A percentile compares a stretch with the other conserved stretches of the same genome.
Conservation (phyloP, 129 eudicot genomes). For the Kitagawia praeruptora region DNA sequence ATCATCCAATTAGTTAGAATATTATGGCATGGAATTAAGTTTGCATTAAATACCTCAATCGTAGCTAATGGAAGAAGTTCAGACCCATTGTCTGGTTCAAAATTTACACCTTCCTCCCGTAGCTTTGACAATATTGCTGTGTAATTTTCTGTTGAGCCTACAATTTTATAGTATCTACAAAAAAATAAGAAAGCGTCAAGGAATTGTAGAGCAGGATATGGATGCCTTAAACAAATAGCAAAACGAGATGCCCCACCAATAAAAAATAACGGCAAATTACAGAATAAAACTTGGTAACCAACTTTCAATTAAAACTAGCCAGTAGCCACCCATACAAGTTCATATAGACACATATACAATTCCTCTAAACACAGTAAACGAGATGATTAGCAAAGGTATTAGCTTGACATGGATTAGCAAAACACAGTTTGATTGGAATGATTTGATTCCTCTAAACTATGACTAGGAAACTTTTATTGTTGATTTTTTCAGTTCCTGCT, state of each 20-base stretch:
- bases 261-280: background rate
- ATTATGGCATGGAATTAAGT: background rate
- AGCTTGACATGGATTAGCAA: too few relatives aligned
- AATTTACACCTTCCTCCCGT: conserved; percentile 69
- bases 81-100: conserved; percentile 76
- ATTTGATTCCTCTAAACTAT: too few relatives aligned
- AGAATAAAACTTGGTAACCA: background rate
- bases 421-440: too few relatives aligned
- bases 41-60: conserved; percentile 50
- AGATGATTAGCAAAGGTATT: too few relatives aligned
- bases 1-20: background rate
- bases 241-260: background rate
- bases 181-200: background rate
- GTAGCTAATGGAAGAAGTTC: conserved; percentile 63
- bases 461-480: too few relatives aligned
- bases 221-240: background rate
- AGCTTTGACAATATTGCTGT: conserved; percentile 60
- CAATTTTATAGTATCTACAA: conserved; percentile 65
- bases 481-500: too few relatives aligned
- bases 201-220: background rate
- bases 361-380: too few relatives aligned
- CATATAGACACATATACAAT: background rate
- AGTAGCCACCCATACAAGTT: background rate
- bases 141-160: conserved; percentile 75
- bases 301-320: background rate